These are phyloP conservation scores for Aspergillus bertholletiae DNA, from an alignment of 495 filamentous ascomycete species.

Conservation along the genomic window DNA sequence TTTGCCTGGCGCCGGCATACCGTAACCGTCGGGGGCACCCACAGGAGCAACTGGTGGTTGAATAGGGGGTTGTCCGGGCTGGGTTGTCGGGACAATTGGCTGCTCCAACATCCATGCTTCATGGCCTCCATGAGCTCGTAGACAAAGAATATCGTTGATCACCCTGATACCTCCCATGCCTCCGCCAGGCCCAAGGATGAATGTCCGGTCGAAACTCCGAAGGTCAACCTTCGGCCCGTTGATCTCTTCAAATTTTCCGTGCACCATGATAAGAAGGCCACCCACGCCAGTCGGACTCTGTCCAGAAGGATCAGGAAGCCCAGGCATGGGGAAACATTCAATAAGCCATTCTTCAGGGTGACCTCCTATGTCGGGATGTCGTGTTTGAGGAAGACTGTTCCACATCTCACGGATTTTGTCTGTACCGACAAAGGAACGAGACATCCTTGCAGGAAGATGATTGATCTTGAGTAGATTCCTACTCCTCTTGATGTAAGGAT, in stretches of 20 bases:
- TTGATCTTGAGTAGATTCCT: slow-evolving; percentile 73
- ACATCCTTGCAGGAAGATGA: slow-evolving; percentile 53
- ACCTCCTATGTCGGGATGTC: slow-evolving; percentile 63
- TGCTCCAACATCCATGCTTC: slow-evolving; percentile 54
- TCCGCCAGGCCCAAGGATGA: slow-evolving; percentile 75
- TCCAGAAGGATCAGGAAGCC: slow-evolving; percentile 67
- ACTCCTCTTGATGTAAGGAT: slow-evolving; percentile 72
- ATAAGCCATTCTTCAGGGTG: slow-evolving; percentile 70
- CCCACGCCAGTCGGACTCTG: slow-evolving; percentile 61
- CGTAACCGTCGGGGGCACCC: slow-evolving; percentile 37
- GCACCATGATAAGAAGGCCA: slow-evolving; percentile 74
- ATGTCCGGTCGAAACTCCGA: slow-evolving; percentile 82
- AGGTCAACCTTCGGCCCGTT: slow-evolving; percentile 49
- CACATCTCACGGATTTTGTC: slow-evolving; percentile 67
- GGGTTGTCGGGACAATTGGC: slow-evolving; percentile 13
- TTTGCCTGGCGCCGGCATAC: slow-evolving; percentile 37
- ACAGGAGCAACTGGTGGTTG: slow-evolving; percentile 11
- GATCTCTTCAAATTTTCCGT: slow-evolving; percentile 80
- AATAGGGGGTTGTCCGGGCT: slow-evolving; percentile 9
- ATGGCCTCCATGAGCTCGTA: slow-evolving; percentile 63
- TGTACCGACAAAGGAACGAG: slow-evolving; percentile 61
- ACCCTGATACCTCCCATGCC: slow-evolving; percentile 64
- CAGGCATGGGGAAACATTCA: slow-evolving; percentile 74
- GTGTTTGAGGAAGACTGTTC: slow-evolving; percentile 66
- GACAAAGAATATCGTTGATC: slow-evolving; percentile 71